phyloP scores from a whole-genome alignment of 2,329 filamentous ascomycete species.

The Colletotrichum tropicale region DNA sequence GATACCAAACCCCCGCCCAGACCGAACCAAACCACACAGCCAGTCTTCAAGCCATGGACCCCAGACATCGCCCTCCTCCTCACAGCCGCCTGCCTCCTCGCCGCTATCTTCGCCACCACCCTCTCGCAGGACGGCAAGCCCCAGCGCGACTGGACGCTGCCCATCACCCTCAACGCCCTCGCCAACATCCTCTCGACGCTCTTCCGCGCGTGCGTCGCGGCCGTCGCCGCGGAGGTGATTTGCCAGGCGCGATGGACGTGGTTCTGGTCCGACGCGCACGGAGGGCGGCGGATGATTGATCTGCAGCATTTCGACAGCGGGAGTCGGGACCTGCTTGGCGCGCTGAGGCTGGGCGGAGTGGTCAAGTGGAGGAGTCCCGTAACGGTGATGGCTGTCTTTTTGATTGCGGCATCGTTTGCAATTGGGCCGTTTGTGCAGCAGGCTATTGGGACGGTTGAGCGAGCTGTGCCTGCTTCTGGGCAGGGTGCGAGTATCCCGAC shows the following conservation, averaged over 20 bases:
- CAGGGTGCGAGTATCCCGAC: background rate
- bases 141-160: slow-evolving; percentile 22
- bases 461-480: fast-evolving
- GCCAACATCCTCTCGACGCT: slow-evolving; percentile 25
- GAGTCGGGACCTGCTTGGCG: background rate
- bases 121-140: slow-evolving; percentile 8
- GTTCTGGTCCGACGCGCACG: background rate
- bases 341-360: background rate
- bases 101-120: slow-evolving; percentile 16
- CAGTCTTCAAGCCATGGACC: background rate
- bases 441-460: background rate
- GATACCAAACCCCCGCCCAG: fast-evolving
- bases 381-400: background rate
- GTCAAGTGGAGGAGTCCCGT: background rate
- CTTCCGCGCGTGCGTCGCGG: background rate
- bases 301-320: background rate
- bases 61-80: background rate
- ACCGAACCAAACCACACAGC: fast-evolving
- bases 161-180: slow-evolving; percentile 25
- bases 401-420: background rate
- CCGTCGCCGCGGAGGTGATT: background rate
- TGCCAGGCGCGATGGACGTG: background rate
- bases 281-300: background rate
- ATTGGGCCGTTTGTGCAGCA: background rate
- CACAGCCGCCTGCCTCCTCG: background rate